These are phyloP conservation scores for Tolypocladium pustulatum DNA, from an alignment of 2,329 filamentous ascomycete genomes.

Conservation along the genomic window DNA sequence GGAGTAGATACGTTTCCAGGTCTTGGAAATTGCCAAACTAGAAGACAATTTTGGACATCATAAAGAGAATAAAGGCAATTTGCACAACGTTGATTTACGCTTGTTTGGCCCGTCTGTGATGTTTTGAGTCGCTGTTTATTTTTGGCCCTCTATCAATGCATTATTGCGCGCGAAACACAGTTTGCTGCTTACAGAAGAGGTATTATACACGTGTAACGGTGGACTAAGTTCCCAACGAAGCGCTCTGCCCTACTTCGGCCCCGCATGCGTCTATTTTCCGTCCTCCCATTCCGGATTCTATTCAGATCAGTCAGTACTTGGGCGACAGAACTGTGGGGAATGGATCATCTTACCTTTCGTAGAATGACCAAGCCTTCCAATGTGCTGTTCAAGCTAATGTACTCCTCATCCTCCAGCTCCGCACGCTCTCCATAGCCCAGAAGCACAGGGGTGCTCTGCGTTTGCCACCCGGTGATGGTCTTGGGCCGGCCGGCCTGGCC, in stretches of 20 bases:
- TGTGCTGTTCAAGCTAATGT: slow-evolving; percentile 81
- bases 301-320: slow-evolving; percentile 7
- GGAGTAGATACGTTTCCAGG: not conserved
- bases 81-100: not conserved
- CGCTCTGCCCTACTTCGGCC: not conserved
- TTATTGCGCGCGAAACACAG: not conserved
- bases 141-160: slow-evolving; percentile 16
- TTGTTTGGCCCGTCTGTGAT: not conserved
- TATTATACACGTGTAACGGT: slow-evolving; percentile 13
- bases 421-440: slow-evolving; percentile 91
- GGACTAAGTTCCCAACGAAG: not conserved
- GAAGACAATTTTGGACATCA: not conserved
- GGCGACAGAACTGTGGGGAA: not conserved
- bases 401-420: slow-evolving; percentile 95
- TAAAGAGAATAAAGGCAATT: not conserved
- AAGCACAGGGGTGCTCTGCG: slow-evolving; percentile 95
- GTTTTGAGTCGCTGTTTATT: slow-evolving; percentile 4
- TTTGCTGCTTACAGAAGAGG: slow-evolving; percentile 5
- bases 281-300: slow-evolving; percentile 30
- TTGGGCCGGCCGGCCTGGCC: slow-evolving; percentile 94
- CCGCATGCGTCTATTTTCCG: slow-evolving; percentile 19
- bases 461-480: slow-evolving; percentile 99
- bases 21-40: not conserved
- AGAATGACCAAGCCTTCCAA: slow-evolving; percentile 93
- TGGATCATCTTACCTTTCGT: slow-evolving; percentile 63